Evolutionary conservation across 1,284 basidiomycete species (phyloP).

Genomic region (Baeospora myosura): DNA sequence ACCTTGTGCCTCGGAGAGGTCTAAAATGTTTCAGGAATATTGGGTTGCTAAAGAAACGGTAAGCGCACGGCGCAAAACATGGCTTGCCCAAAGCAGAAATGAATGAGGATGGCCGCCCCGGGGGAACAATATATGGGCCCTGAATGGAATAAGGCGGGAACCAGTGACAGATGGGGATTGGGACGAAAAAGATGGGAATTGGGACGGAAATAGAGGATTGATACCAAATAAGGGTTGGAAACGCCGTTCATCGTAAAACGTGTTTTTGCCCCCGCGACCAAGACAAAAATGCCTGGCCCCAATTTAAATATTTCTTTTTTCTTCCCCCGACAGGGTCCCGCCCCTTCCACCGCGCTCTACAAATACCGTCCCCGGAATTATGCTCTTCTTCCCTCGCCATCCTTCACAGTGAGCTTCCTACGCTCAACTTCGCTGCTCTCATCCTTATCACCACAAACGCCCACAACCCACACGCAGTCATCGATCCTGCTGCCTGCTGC

Average conservation of each 20-base stretch:
- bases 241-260: too few relatives aligned
- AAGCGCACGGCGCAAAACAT: too few relatives aligned
- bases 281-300: slow-evolving; percentile 19
- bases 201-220: too few relatives aligned
- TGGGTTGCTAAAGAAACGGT: slow-evolving; percentile 14
- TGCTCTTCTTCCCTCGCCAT: not conserved
- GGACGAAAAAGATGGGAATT: too few relatives aligned
- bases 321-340: slow-evolving; percentile 22
- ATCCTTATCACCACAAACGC: not conserved
- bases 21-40: slow-evolving; percentile 4
- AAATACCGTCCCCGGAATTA: not conserved
- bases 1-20: not conserved
- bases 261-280: not conserved
- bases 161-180: too few relatives aligned
- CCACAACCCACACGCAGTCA: too few relatives aligned
- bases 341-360: slow-evolving; percentile 2
- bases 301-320: slow-evolving; percentile 25
- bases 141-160: too few relatives aligned
- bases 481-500: too few relatives aligned
- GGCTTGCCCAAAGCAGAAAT: not conserved
- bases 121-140: too few relatives aligned
- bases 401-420: not conserved
- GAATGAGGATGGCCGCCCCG: slow-evolving; percentile 1
- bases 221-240: too few relatives aligned
- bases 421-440: not conserved